These are phyloP conservation scores for Iris pallida DNA, from an alignment of 116 monocot genomes.

Conservation along the genomic window DNA sequence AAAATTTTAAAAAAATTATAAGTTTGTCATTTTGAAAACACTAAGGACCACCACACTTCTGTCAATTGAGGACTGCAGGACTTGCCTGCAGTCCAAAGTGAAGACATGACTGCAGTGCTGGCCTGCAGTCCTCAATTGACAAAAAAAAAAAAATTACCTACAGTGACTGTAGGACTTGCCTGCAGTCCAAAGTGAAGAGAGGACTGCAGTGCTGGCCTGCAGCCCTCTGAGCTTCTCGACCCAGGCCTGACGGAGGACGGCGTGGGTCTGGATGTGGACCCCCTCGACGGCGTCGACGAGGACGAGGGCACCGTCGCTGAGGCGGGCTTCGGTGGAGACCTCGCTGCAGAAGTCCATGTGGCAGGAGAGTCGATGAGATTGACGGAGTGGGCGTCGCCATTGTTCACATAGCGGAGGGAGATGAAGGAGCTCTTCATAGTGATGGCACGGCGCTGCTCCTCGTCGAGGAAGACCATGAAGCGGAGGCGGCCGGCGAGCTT, in stretches of 20 bases:
- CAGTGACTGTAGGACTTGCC: too few relatives aligned
- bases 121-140: too few relatives aligned
- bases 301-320: constrained; percentile 78
- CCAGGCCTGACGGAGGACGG: constrained; percentile 87
- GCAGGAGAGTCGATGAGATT: constrained; percentile 97
- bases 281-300: constrained; percentile 98
- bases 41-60: too few relatives aligned
- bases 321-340: constrained; percentile 84
- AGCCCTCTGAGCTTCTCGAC: constrained; percentile 76
- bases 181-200: too few relatives aligned
- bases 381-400: constrained; percentile 30
- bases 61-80: too few relatives aligned
- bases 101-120: too few relatives aligned
- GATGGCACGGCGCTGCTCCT: constrained; percentile 89
- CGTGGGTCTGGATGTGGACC: constrained; percentile 93
- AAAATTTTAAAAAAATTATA: too few relatives aligned
- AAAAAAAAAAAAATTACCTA: too few relatives aligned
- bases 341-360: constrained; percentile 99
- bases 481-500: constrained; percentile 77
- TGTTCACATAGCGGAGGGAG: constrained; percentile 26
- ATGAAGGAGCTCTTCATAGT: constrained; percentile 96
- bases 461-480: constrained; percentile 86
- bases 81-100: too few relatives aligned
- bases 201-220: too few relatives aligned
- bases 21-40: too few relatives aligned